phyloP scores from a whole-genome alignment of 2,329 filamentous ascomycete genomes.

The Chrysosporium keratinophilum region DNA sequence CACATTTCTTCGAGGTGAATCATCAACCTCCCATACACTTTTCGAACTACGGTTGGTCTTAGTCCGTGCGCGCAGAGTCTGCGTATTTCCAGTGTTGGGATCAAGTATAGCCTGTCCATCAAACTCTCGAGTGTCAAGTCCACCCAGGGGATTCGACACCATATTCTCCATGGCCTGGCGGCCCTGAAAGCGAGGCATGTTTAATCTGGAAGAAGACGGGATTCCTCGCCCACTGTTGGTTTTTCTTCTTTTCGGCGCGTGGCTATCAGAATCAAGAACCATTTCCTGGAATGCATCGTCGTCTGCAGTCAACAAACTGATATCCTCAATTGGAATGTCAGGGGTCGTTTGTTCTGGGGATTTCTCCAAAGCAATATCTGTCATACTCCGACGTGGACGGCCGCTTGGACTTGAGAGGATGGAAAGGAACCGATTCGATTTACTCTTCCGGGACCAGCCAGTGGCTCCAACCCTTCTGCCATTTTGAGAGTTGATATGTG shows the following conservation, averaged over 20 bases:
- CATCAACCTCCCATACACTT: conserved; percentile 31
- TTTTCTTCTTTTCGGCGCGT: conserved; percentile 31
- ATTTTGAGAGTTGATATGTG: conserved; percentile 6
- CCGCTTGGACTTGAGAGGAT: conserved; percentile 33
- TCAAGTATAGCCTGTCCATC: not conserved
- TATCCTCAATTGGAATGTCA: conserved; percentile 23
- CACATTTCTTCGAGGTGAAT: conserved; percentile 23
- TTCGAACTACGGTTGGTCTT: not conserved
- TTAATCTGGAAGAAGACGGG: not conserved
- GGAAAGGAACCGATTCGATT: conserved; percentile 10
- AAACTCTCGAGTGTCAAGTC: not conserved
- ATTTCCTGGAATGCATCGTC: conserved; percentile 32
- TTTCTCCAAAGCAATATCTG: conserved; percentile 35
- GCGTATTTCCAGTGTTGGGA: not conserved
- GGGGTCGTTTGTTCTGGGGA: conserved; percentile 25
- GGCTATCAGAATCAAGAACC: conserved; percentile 26
- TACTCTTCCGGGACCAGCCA: conserved; percentile 3
- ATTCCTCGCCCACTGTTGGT: conserved; percentile 26
- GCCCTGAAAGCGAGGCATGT: not conserved
- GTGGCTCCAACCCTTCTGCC: not conserved
- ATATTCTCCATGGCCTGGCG: not conserved
- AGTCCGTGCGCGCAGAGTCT: not conserved
- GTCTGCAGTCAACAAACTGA: conserved; percentile 31
- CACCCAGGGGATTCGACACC: not conserved
- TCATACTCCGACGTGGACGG: conserved; percentile 29